Base-by-base conservation (phyloP, 2,329 filamentous ascomycete species). In the Clarireedia paspali region DNA sequence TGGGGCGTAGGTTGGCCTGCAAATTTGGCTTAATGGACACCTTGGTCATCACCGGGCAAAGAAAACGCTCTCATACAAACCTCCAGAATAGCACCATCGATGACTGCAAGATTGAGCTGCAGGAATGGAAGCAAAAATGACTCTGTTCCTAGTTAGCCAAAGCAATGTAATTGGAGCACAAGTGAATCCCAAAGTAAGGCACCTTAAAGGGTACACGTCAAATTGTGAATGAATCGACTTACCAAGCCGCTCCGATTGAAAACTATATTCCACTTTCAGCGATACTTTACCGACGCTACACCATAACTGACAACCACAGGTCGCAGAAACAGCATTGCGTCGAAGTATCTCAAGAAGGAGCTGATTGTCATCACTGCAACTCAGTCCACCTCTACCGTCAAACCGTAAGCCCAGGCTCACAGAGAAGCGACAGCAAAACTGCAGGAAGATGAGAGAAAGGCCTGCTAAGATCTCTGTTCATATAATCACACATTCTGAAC, bases 391-490 rank as follows among this genome's bases (percentile, higher is more conserved):
- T 46, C 20, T 20, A 27, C 27, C 39, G 52, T 17, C 53, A 55
- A 5, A 30, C 15, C 38, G 51, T 40, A 26, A 39, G 39, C 45
- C 30, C 38, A 15, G 15, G 38, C 6, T 27, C 50, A 57, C 53
- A 58, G 47, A 20, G 26, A 55, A 52, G 51, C 47, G 52, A 59
- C 55, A 34, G 23, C 23, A 23, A 26, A 20, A 52, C 15, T 42
- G 27, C 39, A 26, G 20, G 17, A 30, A 34, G 50, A 34, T 42
- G 39, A 56, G 49, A 50, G 38, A 46, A 59, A 55, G 30, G n/a
- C 57, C 66, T 65, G 66, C 68, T 70, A 63, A 70, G 68, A 70
- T 70, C 59, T 70, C 68, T 70, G 68, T 70, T 70, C 68, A 67
- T 61, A 59, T 60, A 59, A 59, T 46, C 64, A 69, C 65, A 60